Percentiles rank a stretch among this genome's conserved stretches.
Evolutionary conservation across 192 early-diverging fungal species (phyloP).

Genomic region (Coemansia asiatica): DNA sequence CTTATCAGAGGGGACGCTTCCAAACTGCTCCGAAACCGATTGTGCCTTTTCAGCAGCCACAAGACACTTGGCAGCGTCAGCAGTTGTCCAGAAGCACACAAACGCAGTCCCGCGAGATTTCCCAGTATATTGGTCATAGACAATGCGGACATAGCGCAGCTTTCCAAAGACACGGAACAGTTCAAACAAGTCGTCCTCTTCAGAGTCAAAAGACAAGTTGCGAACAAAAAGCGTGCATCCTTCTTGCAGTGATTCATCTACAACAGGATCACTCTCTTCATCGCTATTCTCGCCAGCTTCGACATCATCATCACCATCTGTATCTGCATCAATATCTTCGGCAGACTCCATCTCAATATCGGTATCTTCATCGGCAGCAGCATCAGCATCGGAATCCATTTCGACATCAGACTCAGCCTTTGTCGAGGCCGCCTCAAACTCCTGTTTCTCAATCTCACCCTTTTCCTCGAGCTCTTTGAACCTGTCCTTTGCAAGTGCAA

Average conservation of each 20-base stretch:
- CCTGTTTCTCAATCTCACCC: slow-evolving; percentile 53
- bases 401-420: slow-evolving; percentile 30
- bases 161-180: slow-evolving; percentile 53
- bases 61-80: slow-evolving; percentile 75
- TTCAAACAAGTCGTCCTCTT: slow-evolving; percentile 73
- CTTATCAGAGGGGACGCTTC: slow-evolving; percentile 38
- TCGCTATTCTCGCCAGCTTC: slow-evolving; percentile 25
- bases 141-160: slow-evolving; percentile 80
- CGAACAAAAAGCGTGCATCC: slow-evolving; percentile 88
- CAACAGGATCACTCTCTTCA: slow-evolving; percentile 35
- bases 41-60: slow-evolving; percentile 66
- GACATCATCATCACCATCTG: slow-evolving; percentile 36
- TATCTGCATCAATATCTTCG: slow-evolving; percentile 37
- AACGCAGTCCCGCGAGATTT: slow-evolving; percentile 93
- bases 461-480: slow-evolving; percentile 66
- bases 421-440: slow-evolving; percentile 11
- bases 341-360: slow-evolving; percentile 41
- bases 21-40: slow-evolving; percentile 54
- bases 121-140: slow-evolving; percentile 79
- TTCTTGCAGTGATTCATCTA: slow-evolving; percentile 58
- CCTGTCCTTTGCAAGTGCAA: slow-evolving; percentile 75
- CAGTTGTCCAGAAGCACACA: slow-evolving; percentile 76
- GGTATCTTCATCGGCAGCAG: slow-evolving; percentile 5
- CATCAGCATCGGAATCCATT: slow-evolving; percentile 26
- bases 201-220: slow-evolving; percentile 89